Evolutionary conservation across 2,329 filamentous ascomycete genomes (phyloP).

Genomic region (Aspergillus fumigatiaffinis): DNA sequence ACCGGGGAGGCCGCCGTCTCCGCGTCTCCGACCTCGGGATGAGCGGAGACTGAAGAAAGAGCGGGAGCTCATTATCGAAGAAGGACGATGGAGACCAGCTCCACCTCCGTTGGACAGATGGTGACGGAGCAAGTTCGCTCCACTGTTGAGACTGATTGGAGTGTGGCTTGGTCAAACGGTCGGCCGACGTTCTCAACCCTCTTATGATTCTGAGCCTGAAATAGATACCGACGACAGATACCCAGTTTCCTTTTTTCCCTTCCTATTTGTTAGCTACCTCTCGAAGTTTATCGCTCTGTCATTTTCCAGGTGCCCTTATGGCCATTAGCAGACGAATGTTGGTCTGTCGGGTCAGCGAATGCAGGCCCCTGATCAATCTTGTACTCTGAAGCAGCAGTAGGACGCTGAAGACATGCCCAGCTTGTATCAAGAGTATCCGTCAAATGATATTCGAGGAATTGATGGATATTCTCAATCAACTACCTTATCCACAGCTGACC

Average conservation of each 20-base stretch:
- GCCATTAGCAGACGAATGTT: neutral
- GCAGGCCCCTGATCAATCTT: neutral
- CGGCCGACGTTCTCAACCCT: neutral
- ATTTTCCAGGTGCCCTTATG: neutral
- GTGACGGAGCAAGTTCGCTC: slow-evolving; percentile 1
- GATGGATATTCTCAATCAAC: neutral
- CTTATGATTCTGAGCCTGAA: neutral
- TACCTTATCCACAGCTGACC: neutral
- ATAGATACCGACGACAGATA: neutral
- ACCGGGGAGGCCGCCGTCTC: slow-evolving; percentile 15
- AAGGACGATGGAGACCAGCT: slow-evolving; percentile 13
- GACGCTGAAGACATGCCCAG: neutral
- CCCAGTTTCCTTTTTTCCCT: neutral
- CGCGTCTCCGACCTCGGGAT: slow-evolving; percentile 15
- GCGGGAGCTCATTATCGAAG: slow-evolving; percentile 22
- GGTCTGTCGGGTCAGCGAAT: too few relatives aligned
- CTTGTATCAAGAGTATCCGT: neutral
- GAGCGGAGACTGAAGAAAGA: slow-evolving; percentile 21
- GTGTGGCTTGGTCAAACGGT: neutral
- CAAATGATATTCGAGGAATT: neutral
- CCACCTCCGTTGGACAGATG: slow-evolving; percentile 8
- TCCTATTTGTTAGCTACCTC: neutral
- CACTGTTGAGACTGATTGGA: neutral
- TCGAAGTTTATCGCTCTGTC: neutral
- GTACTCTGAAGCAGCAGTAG: neutral